A percentile compares a stretch with the other conserved stretches of the same genome.
phyloP scores from a whole-genome alignment of 352 stramenopile genomes.

The Saprolegnia diclina region DNA sequence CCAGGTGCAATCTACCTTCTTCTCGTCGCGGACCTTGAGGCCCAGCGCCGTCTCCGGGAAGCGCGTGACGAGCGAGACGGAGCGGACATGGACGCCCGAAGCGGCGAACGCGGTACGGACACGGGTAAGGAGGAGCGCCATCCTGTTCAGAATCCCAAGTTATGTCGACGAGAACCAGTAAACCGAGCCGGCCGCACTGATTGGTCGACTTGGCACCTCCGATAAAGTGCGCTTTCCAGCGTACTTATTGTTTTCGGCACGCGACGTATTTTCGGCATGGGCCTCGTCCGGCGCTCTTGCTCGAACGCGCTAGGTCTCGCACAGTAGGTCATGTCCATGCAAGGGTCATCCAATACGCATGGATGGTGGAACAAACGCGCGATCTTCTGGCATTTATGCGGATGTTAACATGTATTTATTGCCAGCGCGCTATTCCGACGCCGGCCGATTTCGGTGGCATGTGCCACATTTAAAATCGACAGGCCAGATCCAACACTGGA shows the following conservation, averaged over 20 bases:
- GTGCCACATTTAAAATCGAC: too few species aligned
- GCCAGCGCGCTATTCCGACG: too few species aligned
- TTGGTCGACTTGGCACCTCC: background rate
- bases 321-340: too few species aligned
- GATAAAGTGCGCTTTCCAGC: background rate
- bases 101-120: background rate
- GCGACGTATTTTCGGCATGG: too few species aligned
- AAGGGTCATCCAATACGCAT: too few species aligned
- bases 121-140: conserved; percentile 21
- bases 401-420: too few species aligned
- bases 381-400: too few species aligned
- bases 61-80: conserved; percentile 7
- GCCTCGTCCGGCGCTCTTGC: too few species aligned
- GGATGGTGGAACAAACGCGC: too few species aligned
- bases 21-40: conserved; percentile 52
- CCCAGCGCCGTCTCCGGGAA: conserved; percentile 44
- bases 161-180: conserved; percentile 2
- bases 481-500: too few species aligned
- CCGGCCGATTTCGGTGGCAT: too few species aligned
- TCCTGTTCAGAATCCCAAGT: conserved; percentile 4
- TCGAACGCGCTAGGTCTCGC: too few species aligned
- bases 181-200: background rate
- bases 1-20: conserved; percentile 37
- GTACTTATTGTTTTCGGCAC: background rate
- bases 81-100: conserved; percentile 13